Evolutionary conservation across 192 early-diverging fungal species (phyloP).

Genomic region (Powellomyces hirtus): DNA sequence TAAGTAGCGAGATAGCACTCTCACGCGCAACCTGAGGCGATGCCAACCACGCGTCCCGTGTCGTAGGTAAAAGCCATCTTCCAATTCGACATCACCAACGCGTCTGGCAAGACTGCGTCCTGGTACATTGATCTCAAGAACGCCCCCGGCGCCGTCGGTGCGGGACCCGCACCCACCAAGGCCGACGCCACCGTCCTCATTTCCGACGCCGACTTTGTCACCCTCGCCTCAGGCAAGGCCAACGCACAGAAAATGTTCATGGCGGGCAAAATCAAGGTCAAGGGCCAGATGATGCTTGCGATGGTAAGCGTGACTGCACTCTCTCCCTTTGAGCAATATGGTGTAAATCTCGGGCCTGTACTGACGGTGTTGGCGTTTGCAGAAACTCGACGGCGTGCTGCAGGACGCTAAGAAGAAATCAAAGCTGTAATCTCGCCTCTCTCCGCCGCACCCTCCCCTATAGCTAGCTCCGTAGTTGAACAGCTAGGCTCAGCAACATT

Average conservation of each 20-base stretch:
- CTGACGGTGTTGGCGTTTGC: too few relatives aligned
- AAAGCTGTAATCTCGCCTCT: slow-evolving; percentile 19
- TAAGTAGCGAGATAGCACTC: neutral
- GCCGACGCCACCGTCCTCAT: slow-evolving; percentile 73
- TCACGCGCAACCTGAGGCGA: too few relatives aligned
- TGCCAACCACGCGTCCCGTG: too few relatives aligned
- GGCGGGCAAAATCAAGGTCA: slow-evolving; percentile 83
- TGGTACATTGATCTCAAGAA: slow-evolving; percentile 90
- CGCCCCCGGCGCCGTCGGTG: slow-evolving; percentile 55
- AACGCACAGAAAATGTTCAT: slow-evolving; percentile 91
- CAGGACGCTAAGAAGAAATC: slow-evolving; percentile 15
- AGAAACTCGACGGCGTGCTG: slow-evolving; percentile 22
- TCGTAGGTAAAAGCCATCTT: slow-evolving; percentile 81
- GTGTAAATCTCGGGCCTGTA: too few relatives aligned
- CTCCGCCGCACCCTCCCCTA: too few relatives aligned
- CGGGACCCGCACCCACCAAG: slow-evolving; percentile 59
- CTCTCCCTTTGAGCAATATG: too few relatives aligned
- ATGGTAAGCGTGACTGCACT: too few relatives aligned
- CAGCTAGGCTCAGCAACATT: too few relatives aligned
- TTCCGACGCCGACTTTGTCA: slow-evolving; percentile 78
- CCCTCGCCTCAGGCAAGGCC: slow-evolving; percentile 78
- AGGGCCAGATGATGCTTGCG: slow-evolving; percentile 57
- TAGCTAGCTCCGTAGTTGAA: too few relatives aligned
- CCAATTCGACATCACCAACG: slow-evolving; percentile 83
- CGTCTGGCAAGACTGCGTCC: slow-evolving; percentile 60